Base-by-base conservation (phyloP, 2,329 filamentous ascomycete species). In the Pochonia chlamydosporia region DNA sequence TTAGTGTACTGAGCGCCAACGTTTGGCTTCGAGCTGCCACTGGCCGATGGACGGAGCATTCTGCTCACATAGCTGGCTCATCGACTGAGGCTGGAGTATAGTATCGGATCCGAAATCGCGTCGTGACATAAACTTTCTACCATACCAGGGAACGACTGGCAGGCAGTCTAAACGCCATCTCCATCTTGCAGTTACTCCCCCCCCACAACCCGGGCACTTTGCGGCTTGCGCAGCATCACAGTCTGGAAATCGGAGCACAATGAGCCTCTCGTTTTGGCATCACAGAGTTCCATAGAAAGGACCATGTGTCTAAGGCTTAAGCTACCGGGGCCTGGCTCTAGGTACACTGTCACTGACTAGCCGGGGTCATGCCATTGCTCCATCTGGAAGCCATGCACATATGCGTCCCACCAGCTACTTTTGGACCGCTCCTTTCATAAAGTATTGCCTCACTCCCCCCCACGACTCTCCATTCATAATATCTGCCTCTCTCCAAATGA, bases 371-470 rank as follows among this genome's bases (percentile, higher is more conserved):
- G 13, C 26, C 36, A 25, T 37, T 36, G 23, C 45, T 47, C 26
- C 30, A 26, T 43, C 20, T 18, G 31, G 28, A 39, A 20, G 13
- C 39, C 39, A 21, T 47, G 40, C n/a, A 16, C 5, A 26, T n/a
- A 21, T 25, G 25, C 13, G 28, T 47, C 18, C 16, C 16, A 28
- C 36, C 40, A 30, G 20, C 11, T 47, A 24, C 18, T 40, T 42
- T 36, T 23, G 14, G 16, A 21, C 18, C 24, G 35, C 40, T 43
- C 45, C 45, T 47, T 46, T 18, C 28, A 43, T 28, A 30, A 13
- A 36, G 39, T 28, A 36, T 23, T 42, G 13, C 39, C 37, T 25
- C 33, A 33, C 20, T 21, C 14, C 23, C 14, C 24, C 45, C 16
- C 3, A 31, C 25, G 9, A 35, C 16, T 43, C 31, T 41, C 20